phyloP scores from a whole-genome alignment of 176 grass and related monocot genomes.

The Eremochloa ophiuroides region DNA sequence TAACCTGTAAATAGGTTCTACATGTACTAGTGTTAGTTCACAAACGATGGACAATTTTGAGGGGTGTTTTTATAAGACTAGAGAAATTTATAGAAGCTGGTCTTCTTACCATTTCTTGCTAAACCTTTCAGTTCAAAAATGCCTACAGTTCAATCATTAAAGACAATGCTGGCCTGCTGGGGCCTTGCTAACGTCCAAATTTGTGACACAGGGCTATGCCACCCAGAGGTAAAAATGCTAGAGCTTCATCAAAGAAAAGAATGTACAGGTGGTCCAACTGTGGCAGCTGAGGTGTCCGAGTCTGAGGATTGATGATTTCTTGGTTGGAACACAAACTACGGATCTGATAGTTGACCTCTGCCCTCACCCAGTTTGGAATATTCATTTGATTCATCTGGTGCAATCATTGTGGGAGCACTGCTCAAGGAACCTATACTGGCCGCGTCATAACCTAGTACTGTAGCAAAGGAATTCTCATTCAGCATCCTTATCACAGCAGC shows the following conservation, averaged over 20 bases:
- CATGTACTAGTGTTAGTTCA: background rate
- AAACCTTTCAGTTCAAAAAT: background rate
- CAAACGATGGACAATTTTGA: background rate
- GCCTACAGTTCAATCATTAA: background rate
- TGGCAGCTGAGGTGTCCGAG: constrained; percentile 29
- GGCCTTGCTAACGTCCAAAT: constrained; percentile 24
- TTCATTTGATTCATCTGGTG: constrained; percentile 18
- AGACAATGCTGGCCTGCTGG: background rate
- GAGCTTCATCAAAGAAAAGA: constrained; percentile 84
- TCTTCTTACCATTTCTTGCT: background rate
- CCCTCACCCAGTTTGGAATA: background rate
- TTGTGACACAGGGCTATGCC: constrained; percentile 63
- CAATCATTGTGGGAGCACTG: constrained; percentile 23
- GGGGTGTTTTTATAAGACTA: background rate
- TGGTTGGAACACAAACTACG: background rate
- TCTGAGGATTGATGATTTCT: constrained; percentile 38
- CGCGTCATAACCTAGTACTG: background rate
- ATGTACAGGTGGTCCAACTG: constrained; percentile 57
- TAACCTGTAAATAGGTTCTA: background rate
- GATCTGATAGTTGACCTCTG: constrained; percentile 24
- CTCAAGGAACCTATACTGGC: background rate
- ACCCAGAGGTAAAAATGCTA: constrained; percentile 87
- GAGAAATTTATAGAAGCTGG: background rate
- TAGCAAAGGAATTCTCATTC: background rate
- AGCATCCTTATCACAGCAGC: constrained; percentile 1